A percentile compares a stretch with the other conserved stretches of the same genome.
These are phyloP conservation scores for Claviceps maximensis DNA, from an alignment of 2,329 filamentous ascomycete species.

Conservation along the genomic window DNA sequence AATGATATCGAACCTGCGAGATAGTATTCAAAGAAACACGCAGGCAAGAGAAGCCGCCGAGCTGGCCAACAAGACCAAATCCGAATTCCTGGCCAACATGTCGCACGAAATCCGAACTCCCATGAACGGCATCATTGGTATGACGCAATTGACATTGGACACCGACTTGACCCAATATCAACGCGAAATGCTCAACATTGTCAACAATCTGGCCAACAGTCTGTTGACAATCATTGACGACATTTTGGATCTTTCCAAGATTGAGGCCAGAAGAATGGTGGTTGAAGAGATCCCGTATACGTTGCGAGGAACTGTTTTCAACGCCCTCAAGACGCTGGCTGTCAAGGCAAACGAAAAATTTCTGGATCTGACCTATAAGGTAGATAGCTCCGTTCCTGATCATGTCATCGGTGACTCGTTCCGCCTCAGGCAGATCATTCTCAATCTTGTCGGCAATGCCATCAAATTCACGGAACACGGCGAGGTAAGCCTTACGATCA, in stretches of 20 bases:
- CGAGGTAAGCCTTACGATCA: conserved; percentile 89
- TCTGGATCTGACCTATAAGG: conserved; percentile 82
- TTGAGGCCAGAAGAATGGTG: conserved; percentile 95
- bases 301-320: conserved; percentile 87
- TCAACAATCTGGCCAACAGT: conserved; percentile 92
- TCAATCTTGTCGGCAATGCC: conserved; percentile 93
- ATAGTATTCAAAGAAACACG: conserved; percentile 94
- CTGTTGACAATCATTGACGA: conserved; percentile 92
- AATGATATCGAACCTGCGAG: conserved; percentile 92
- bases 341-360: conserved; percentile 95
- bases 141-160: conserved; percentile 93
- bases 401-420: conserved; percentile 95
- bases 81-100: conserved; percentile 97
- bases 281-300: conserved; percentile 98
- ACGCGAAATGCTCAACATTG: conserved; percentile 96
- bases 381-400: conserved; percentile 86
- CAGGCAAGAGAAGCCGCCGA: conserved; percentile 92
- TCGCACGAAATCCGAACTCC: conserved; percentile 95
- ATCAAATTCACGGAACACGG: conserved; percentile 99
- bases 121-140: conserved; percentile 95
- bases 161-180: conserved; percentile 91
- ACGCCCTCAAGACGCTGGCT: conserved; percentile 89
- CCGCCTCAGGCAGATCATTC: conserved; percentile 87
- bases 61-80: conserved; percentile 94
- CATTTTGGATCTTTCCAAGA: conserved; percentile 61